Percentiles rank a stretch among this genome's conserved stretches.
phyloP scores from a whole-genome alignment of 1,284 basidiomycete genomes.

The Tilletia setariae region DNA sequence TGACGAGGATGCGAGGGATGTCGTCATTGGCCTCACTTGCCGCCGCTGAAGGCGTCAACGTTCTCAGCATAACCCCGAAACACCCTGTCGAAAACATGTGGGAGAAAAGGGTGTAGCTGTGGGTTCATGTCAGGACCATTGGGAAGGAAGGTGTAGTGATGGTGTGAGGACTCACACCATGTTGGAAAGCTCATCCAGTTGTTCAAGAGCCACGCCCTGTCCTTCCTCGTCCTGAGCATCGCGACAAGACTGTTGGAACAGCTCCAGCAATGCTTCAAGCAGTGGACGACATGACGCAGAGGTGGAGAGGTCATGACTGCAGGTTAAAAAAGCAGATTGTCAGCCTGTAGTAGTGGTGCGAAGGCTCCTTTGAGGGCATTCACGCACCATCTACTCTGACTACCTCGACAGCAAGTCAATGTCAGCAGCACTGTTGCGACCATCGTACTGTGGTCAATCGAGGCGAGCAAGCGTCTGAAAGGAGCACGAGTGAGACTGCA shows the following conservation, averaged over 20 bases:
- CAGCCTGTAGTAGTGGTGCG: too few species aligned
- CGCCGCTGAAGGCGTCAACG: slow-evolving; percentile 22
- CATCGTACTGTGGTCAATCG: slow-evolving; percentile 15
- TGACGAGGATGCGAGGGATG: slow-evolving; percentile 18
- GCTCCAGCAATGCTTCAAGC: slow-evolving; percentile 1
- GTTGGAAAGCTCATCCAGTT: slow-evolving; percentile 5
- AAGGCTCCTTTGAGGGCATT: neutral
- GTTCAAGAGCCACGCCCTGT: neutral
- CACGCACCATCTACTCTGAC: slow-evolving; percentile 13
- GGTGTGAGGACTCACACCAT: neutral
- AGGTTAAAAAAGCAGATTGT: neutral
- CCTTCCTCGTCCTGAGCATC: slow-evolving; percentile 4
- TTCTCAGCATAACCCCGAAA: slow-evolving; percentile 22
- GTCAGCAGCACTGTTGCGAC: slow-evolving; percentile 6
- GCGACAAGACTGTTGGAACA: slow-evolving; percentile 8
- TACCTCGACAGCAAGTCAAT: slow-evolving; percentile 9
- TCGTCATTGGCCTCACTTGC: neutral
- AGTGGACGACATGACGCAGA: neutral
- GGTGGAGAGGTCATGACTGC: neutral
- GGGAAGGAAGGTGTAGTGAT: neutral
- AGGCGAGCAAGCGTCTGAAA: slow-evolving; percentile 11
- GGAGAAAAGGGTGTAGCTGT: slow-evolving; percentile 33
- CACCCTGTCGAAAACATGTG: slow-evolving; percentile 26
- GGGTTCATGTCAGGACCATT: neutral
- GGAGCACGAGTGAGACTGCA: neutral